phyloP scores from a whole-genome alignment of 2,329 filamentous ascomycete genomes.

The Pestalotiopsis sp. region DNA sequence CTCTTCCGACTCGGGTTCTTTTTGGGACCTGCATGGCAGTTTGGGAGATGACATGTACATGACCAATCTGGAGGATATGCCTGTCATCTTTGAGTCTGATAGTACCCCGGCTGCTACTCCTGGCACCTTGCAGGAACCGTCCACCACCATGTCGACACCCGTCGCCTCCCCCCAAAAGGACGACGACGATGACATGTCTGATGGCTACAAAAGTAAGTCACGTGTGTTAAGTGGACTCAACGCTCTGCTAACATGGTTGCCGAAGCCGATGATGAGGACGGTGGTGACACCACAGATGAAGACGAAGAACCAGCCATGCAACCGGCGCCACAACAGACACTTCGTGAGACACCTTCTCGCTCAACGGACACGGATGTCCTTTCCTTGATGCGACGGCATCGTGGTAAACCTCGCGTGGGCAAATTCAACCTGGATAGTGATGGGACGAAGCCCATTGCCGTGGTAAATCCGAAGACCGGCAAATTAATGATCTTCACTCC shows the following conservation, averaged over 20 bases:
- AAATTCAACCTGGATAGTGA: conserved; percentile 58
- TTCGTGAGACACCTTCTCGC: conserved; percentile 40
- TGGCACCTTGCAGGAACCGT: conserved; percentile 33
- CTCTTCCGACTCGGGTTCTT: conserved; percentile 59
- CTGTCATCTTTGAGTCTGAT: conserved; percentile 41
- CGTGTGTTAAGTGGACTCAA: conserved; percentile 19
- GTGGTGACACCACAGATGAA: conserved; percentile 62
- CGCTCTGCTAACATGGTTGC: conserved; percentile 39
- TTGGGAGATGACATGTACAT: conserved; percentile 39
- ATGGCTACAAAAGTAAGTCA: conserved; percentile 64
- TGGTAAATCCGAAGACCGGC: conserved; percentile 58
- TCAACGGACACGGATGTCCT: conserved; percentile 54
- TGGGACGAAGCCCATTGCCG: conserved; percentile 60
- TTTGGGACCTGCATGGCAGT: conserved; percentile 63
- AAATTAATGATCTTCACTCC: conserved; percentile 69
- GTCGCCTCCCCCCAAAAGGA: conserved; percentile 30
- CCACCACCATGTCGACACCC: conserved; percentile 36
- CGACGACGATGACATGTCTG: conserved; percentile 47
- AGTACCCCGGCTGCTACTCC: conserved; percentile 46
- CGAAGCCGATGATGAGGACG: conserved; percentile 41
- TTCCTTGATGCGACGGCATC: conserved; percentile 47
- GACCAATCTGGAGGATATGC: conserved; percentile 38
- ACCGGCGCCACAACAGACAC: conserved; percentile 50
- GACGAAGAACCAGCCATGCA: conserved; percentile 57
- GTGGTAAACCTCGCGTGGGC: conserved; percentile 56